Base-by-base conservation (phyloP, 768 basidiomycete species). In the Tricholoma saponaceum region DNA sequence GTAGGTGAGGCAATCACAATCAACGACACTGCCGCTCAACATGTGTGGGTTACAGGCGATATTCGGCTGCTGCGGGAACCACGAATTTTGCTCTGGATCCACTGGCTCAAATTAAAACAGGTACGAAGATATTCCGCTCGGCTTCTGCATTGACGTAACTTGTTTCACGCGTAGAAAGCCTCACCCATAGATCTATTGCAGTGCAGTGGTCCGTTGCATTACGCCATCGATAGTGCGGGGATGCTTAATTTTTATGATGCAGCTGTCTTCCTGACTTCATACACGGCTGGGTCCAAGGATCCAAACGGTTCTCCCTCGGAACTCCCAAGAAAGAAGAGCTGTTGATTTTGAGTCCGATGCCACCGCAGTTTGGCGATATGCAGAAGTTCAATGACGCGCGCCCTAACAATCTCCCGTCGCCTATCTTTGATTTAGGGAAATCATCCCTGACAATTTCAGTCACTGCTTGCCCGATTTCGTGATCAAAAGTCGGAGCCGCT, bases 201-300 rank as follows among this genome's bases (percentile, higher is more conserved):
- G 72, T 84, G 14, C 81, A 83, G 47, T 7, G 82, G 81, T 14
- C 79, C 81, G 9, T 64, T 83, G 43, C 74, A 83, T 66, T 83
- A 82, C 62, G 81, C 82, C 4, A 79, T 78, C 58, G 81, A 83
- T 66, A 83, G 76, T 77, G 56, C 8, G 58, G 74, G 59, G 12
- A 35, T 30, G 30, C 28, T 12, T 18, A 14, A 12, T n/a, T 44
- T 22, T 39, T 9, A 9, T 13, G 8, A 39, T 9, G 10, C 4
- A 7, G 37, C 39, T 33, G 20, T 43, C 41, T 22, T 22, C 16
- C 41, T 43, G 53, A 55, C 16, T 30, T 20, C n/a, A 44, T 25
- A 41, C 46, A 46, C n/a, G 43, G 9, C 55, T 28, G 75, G 71
- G 74, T 54, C 62, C 73, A 12, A 69, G 70, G 23, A 74, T 52